Evolutionary conservation across 345 rosid genomes (phyloP).

Genomic region (Sapria himalayana): DNA sequence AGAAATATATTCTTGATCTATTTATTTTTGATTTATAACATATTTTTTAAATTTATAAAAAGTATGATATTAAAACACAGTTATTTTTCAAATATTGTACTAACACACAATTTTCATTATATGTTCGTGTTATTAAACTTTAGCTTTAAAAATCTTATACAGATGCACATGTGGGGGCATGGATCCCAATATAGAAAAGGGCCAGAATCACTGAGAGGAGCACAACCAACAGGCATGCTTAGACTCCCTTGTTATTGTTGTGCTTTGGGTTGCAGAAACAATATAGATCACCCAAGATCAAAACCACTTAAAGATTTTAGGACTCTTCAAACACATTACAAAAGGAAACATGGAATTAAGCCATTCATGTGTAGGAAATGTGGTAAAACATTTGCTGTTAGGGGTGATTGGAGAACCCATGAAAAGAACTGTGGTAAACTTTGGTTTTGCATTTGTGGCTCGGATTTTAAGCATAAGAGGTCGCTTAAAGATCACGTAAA

Average conservation of each 20-base stretch:
- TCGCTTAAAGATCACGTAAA: slow-evolving; percentile 41
- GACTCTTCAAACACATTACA: slow-evolving; percentile 60
- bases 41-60: no score
- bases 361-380: slow-evolving; percentile 61
- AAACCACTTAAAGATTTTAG: slow-evolving; percentile 53
- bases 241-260: slow-evolving; percentile 60
- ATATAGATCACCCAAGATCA: slow-evolving; percentile 50
- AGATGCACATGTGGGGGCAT: slow-evolving; percentile 61
- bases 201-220: slow-evolving; percentile 47
- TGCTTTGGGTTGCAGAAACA: slow-evolving; percentile 44
- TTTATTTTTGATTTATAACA: no score
- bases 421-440: slow-evolving; percentile 57
- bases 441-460: slow-evolving; percentile 42
- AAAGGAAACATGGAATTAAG: slow-evolving; percentile 49
- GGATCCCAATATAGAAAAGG: slow-evolving; percentile 43
- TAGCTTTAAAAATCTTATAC: no score
- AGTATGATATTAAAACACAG: no score
- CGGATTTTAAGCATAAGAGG: slow-evolving; percentile 46
- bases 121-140: no score
- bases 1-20: no score
- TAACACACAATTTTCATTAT: no score
- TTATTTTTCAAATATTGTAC: no score
- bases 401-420: slow-evolving; percentile 63
- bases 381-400: slow-evolving; percentile 45
- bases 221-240: slow-evolving; percentile 49